These are phyloP conservation scores for Aureobasidium uvarum DNA, from an alignment of 2,329 filamentous ascomycete species.

Conservation along the genomic window DNA sequence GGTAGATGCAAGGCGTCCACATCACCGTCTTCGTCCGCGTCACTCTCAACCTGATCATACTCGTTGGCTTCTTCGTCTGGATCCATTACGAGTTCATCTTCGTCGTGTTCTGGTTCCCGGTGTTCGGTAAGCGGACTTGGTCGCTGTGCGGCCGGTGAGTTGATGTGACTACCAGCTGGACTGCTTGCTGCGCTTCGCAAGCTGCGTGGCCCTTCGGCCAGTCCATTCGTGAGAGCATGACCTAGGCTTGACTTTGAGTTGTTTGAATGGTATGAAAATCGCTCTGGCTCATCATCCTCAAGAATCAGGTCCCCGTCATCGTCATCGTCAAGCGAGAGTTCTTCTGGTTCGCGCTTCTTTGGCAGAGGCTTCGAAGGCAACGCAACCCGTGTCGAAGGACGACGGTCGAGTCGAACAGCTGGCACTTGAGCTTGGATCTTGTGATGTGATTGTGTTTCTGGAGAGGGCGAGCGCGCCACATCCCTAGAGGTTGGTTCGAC, in stretches of 20 bases:
- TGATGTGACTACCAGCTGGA: constrained; percentile 31
- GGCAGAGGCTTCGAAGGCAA: constrained; percentile 24
- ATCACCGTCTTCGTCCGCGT: constrained; percentile 39
- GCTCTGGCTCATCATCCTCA: constrained; percentile 34
- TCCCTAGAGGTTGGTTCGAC: constrained; percentile 2
- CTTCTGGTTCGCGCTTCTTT: constrained; percentile 29
- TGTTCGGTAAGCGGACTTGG: constrained; percentile 26
- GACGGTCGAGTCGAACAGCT: constrained; percentile 40
- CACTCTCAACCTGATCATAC: constrained; percentile 40
- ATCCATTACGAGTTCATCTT: constrained; percentile 35
- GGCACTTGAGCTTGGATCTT: constrained; percentile 28
- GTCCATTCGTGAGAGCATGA: constrained; percentile 35
- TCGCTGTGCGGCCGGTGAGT: constrained; percentile 29
- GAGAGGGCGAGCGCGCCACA: constrained; percentile 17
- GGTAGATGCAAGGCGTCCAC: constrained; percentile 37
- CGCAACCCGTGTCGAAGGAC: constrained; percentile 34
- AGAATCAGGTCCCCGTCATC: constrained; percentile 39
- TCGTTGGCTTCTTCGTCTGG: constrained; percentile 31
- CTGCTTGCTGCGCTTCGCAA: constrained; percentile 46
- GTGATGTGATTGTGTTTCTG: constrained; percentile 15
- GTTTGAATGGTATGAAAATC: constrained; percentile 28
- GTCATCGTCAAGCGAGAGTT: constrained; percentile 29
- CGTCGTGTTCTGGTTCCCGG: constrained; percentile 27
- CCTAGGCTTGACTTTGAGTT: constrained; percentile 32
- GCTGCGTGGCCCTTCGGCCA: constrained; percentile 45